Conservation (phyloP, 306 rosid genomes). For the Lathyrus tuberosus region DNA sequence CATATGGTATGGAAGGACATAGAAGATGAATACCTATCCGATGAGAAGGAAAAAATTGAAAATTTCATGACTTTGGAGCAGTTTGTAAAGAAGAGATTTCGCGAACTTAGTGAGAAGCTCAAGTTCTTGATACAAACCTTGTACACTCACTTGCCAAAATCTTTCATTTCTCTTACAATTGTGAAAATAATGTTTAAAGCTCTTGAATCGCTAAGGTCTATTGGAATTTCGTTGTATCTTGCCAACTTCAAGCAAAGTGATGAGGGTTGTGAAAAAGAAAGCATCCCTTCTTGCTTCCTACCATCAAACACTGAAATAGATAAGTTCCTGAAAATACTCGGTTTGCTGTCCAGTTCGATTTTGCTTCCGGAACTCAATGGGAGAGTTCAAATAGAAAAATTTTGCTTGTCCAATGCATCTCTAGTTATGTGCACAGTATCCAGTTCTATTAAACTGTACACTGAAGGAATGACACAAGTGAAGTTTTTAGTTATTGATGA, state of each 20-base stretch:
- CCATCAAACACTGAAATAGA: background rate
- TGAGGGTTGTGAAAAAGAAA: background rate
- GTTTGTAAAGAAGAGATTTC: constrained; percentile 43
- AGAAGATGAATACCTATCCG: background rate
- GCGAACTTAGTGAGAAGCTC: constrained; percentile 20
- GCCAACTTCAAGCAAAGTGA: background rate
- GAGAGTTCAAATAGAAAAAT: background rate
- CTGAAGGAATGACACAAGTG: background rate
- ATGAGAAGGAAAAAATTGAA: background rate
- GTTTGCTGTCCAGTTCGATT: background rate
- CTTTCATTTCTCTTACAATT: constrained; percentile 33
- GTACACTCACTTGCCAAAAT: constrained; percentile 55
- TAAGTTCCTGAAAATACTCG: constrained; percentile 1
- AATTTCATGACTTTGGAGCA: background rate
- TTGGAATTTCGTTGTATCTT: constrained; percentile 5
- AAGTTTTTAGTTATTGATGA: constrained; percentile 58
- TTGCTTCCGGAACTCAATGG: background rate
- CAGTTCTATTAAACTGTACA: constrained; percentile 42
- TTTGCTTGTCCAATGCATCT: constrained; percentile 43
- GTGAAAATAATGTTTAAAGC: constrained; percentile 31
- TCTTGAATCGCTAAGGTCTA: constrained; percentile 10
- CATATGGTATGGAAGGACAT: background rate
- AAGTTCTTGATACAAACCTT: constrained; percentile 24
- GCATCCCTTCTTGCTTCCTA: background rate
- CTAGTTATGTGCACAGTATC: constrained; percentile 46